Percentiles rank a stretch among this genome's conserved stretches.
phyloP scores from a whole-genome alignment of 768 basidiomycete species.

The Pisolithus marmoratus region DNA sequence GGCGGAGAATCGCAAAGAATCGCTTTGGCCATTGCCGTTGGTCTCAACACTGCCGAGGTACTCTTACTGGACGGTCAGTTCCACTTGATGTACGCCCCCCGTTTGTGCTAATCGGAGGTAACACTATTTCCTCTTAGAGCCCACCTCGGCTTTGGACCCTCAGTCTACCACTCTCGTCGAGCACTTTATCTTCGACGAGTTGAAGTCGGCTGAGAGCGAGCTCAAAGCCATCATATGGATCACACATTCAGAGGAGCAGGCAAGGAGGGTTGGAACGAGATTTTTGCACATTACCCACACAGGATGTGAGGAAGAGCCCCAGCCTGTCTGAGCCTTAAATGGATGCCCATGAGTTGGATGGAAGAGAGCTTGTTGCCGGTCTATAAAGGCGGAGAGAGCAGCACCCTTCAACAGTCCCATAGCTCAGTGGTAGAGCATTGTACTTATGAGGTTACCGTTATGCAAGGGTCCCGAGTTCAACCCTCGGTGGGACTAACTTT shows the following conservation, averaged over 20 bases:
- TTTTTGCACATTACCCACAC: constrained; percentile 46
- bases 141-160: constrained; percentile 82
- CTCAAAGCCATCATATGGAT: constrained; percentile 83
- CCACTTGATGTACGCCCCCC: not conserved
- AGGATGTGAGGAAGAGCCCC: constrained; percentile 39
- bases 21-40: constrained; percentile 69
- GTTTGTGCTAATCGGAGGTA: not conserved
- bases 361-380: not conserved
- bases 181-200: constrained; percentile 44
- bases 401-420: constrained; percentile 34
- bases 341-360: too few relatives aligned
- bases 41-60: constrained; percentile 70
- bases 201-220: constrained; percentile 41
- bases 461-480: constrained; percentile 63
- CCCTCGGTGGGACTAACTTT: constrained; percentile 56
- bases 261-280: constrained; percentile 64
- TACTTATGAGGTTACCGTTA: constrained; percentile 52
- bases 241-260: constrained; percentile 82
- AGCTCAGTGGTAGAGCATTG: constrained; percentile 62
- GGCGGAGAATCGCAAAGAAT: constrained; percentile 86
- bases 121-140: constrained; percentile 47
- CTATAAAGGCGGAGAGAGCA: not conserved
- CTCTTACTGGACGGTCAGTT: constrained; percentile 72
- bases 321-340: constrained; percentile 23
- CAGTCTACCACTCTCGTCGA: constrained; percentile 65